Percentiles rank a stretch among this genome's conserved stretches.
Conservation (phyloP, 768 basidiomycete genomes). For the Termitomyces bulborhizus region DNA sequence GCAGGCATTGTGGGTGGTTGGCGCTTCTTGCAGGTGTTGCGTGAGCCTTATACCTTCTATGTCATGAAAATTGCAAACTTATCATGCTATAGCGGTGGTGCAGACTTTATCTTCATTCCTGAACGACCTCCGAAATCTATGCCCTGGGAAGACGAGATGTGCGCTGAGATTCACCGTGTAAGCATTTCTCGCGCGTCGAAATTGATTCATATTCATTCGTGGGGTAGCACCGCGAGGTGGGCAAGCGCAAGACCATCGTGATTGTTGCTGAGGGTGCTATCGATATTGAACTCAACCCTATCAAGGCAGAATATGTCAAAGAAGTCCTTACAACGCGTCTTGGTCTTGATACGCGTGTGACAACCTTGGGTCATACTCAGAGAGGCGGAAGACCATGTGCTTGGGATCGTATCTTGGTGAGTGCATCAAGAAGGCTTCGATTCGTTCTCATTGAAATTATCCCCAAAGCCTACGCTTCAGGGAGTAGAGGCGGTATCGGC, state of each 20-base stretch:
- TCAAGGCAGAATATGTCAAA: constrained; percentile 87
- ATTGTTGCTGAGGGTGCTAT: constrained; percentile 97
- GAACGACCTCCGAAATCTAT: constrained; percentile 76
- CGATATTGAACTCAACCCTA: constrained; percentile 84
- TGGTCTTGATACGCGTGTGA: constrained; percentile 92
- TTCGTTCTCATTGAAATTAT: not conserved
- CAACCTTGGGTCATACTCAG: constrained; percentile 95
- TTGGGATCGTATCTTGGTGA: constrained; percentile 84
- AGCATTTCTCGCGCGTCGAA: constrained; percentile 18
- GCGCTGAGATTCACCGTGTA: constrained; percentile 73
- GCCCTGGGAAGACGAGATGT: constrained; percentile 93
- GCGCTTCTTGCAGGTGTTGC: constrained; percentile 90
- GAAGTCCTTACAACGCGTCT: constrained; percentile 80
- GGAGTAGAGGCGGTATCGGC: constrained; percentile 91
- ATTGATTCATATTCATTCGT: not conserved
- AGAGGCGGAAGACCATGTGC: constrained; percentile 93
- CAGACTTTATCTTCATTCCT: constrained; percentile 97
- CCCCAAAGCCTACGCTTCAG: constrained; percentile 83
- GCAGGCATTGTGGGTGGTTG: constrained; percentile 99
- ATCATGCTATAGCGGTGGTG: constrained; percentile 56
- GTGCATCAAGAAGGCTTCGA: constrained; percentile 13
- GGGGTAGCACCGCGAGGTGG: constrained; percentile 76
- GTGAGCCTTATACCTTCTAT: constrained; percentile 30
- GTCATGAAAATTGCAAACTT: not conserved
- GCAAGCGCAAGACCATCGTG: constrained; percentile 97